Evolutionary conservation across 2,329 filamentous ascomycete species (phyloP), one percentile per base, ranked within the genome.

Genomic region (Rhexocercosporidium sp.): DNA sequence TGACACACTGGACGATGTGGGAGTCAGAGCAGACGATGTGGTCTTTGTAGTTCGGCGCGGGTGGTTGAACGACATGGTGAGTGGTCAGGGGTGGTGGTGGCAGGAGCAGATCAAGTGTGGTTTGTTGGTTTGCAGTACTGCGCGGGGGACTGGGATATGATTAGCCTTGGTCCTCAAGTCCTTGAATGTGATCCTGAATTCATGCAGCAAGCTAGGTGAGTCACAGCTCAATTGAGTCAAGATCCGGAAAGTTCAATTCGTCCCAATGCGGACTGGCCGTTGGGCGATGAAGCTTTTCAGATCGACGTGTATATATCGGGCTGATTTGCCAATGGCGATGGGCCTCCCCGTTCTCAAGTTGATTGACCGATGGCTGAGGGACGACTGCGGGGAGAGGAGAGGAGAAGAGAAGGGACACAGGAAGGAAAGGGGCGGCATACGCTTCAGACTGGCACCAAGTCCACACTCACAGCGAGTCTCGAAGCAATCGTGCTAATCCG

Each of bases 11-110:
- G 80, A 76, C 68, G 80, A 76, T 68, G 79, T 75, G 73, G 79
- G 80, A 82, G 80, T 81, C 81, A 82, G 78, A 77, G 80, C 78
- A 70, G 76, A 68, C 63, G 78, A 76, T 66, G 76, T 75, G 72
- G 73, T 74, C 75, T 77, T 78, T 78, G 75, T 75, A 76, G 73
- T 76, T 67, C 76, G 72, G 71, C 76, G 76, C 66, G 76, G 76
- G 67, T 78, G 69, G 65, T 59, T 71, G 70, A 73, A 75, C 62
- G 76, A 75, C 76, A 78, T 78, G 63, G 46, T 76, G 75, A 72
- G 72, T 73, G 72, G 72, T 51, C 67, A 71, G 70, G 70, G 66
- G 41, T 64, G 66, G 59, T 16, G 20, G 31, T 29, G 67, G 69
- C 70, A 69, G 69, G 65, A 67, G 27, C 51, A 22, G 51, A 37